A percentile compares a stretch with the other conserved stretches of the same genome.
These are phyloP conservation scores for Ogataea nonfermentans DNA, from an alignment of 805 yeast species.

Conservation along the genomic window DNA sequence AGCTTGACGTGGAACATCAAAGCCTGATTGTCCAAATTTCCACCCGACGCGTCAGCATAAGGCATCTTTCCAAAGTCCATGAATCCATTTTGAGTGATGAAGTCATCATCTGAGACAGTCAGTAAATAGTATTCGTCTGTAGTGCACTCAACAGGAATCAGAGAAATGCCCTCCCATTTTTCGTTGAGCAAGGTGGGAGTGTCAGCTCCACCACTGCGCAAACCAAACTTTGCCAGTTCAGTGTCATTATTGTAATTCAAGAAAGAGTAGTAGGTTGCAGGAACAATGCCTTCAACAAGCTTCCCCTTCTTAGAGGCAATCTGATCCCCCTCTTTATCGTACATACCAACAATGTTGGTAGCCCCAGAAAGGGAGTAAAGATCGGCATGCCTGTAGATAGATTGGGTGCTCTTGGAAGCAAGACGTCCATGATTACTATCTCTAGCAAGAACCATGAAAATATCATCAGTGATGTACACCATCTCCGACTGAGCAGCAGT, in stretches of 20 bases:
- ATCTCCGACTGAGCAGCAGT: slow-evolving; percentile 35
- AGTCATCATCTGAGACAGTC: slow-evolving; percentile 32
- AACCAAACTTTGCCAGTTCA: slow-evolving; percentile 31
- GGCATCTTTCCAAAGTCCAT: slow-evolving; percentile 27
- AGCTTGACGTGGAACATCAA: slow-evolving; percentile 31
- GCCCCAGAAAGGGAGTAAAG: slow-evolving; percentile 30
- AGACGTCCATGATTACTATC: slow-evolving; percentile 30
- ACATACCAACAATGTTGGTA: slow-evolving; percentile 30
- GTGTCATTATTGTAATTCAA: slow-evolving; percentile 26
- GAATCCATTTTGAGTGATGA: slow-evolving; percentile 31
- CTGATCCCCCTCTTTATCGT: slow-evolving; percentile 28
- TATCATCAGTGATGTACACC: slow-evolving; percentile 27
- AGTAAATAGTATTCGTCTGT: slow-evolving; percentile 31
- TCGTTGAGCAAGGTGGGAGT: slow-evolving; percentile 29
- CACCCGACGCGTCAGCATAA: slow-evolving; percentile 28
- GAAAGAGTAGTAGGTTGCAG: slow-evolving; percentile 30
- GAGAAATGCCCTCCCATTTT: slow-evolving; percentile 35
- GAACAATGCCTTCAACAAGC: slow-evolving; percentile 22
- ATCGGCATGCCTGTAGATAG: slow-evolving; percentile 31
- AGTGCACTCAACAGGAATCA: slow-evolving; percentile 33
- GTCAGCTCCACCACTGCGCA: slow-evolving; percentile 34
- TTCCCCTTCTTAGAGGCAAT: slow-evolving; percentile 29
- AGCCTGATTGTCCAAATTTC: slow-evolving; percentile 31
- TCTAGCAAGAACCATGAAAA: slow-evolving; percentile 31
- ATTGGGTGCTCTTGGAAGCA: slow-evolving; percentile 21